phyloP scores from a whole-genome alignment of 768 basidiomycete species.

The Amanita rubescens region DNA sequence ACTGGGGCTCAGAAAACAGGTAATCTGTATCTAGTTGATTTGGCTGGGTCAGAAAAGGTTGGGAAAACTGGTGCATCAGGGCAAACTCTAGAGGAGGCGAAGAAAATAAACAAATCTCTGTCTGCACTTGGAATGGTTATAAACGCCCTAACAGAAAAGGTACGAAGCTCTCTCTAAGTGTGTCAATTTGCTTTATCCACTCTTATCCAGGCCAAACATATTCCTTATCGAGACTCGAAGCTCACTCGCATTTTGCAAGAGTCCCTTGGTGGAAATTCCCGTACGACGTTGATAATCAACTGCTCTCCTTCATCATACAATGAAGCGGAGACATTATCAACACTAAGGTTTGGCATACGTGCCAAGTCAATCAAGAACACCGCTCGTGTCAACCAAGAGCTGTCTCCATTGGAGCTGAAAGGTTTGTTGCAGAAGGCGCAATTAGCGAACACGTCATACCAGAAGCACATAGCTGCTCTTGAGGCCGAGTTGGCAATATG shows the following conservation, averaged over 20 bases:
- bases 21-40: constrained; percentile 94
- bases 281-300: constrained; percentile 98
- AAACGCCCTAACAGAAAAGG: constrained; percentile 97
- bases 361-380: constrained; percentile 99
- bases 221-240: constrained; percentile 98
- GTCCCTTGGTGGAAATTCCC: constrained; percentile 90
- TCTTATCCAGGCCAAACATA: constrained; percentile 73
- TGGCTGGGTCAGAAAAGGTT: constrained; percentile 98
- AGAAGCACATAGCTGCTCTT: constrained; percentile 81
- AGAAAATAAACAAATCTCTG: constrained; percentile 99
- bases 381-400: constrained; percentile 95
- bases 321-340: constrained; percentile 91
- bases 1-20: constrained; percentile 94
- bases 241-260: constrained; percentile 99
- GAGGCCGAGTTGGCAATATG: constrained; percentile 89
- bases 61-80: constrained; percentile 99
- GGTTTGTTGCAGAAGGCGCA: constrained; percentile 85
- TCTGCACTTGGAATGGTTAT: constrained; percentile 99
- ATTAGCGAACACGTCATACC: constrained; percentile 72
- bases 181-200: background rate
- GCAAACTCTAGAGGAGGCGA: constrained; percentile 97
- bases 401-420: constrained; percentile 95
- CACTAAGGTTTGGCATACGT: constrained; percentile 98
- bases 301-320: constrained; percentile 98
- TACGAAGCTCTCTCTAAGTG: constrained; percentile 18